phyloP scores from a whole-genome alignment of 1,284 basidiomycete genomes.

The Ceratobasidium sp. region DNA sequence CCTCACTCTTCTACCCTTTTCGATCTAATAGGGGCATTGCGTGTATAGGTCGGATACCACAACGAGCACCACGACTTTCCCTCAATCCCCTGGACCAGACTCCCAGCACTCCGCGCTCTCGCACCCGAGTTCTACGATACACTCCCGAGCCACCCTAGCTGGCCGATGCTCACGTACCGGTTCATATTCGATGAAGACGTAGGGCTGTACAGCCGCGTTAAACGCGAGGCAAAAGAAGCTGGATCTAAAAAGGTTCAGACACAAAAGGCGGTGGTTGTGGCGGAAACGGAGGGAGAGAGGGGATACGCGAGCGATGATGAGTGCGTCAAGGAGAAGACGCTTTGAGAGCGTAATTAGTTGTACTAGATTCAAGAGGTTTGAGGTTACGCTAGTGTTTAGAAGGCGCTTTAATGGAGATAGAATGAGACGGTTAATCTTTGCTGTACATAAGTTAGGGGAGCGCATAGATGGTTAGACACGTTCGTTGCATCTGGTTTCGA shows the following conservation, averaged over 20 bases:
- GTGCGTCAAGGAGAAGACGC: constrained; percentile 1
- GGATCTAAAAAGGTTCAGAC: not conserved
- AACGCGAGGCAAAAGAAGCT: constrained; percentile 55
- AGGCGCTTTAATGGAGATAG: too few species aligned
- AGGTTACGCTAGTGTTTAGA: too few species aligned
- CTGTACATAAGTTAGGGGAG: too few species aligned
- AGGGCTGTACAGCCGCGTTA: constrained; percentile 70
- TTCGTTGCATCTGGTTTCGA: too few species aligned
- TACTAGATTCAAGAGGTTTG: too few species aligned
- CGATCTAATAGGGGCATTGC: not conserved
- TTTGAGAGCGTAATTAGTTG: too few species aligned
- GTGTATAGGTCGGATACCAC: constrained; percentile 90
- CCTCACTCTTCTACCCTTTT: constrained; percentile 32
- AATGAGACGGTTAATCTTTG: too few species aligned
- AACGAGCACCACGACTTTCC: constrained; percentile 99
- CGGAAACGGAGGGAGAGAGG: constrained; percentile 13
- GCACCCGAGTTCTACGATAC: constrained; percentile 95
- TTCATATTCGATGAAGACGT: constrained; percentile 93
- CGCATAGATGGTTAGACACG: too few species aligned
- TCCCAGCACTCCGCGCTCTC: constrained; percentile 84
- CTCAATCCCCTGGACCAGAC: constrained; percentile 94
- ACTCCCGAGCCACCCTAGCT: constrained; percentile 88
- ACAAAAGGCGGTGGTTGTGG: not conserved
- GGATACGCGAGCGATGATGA: constrained; percentile 37
- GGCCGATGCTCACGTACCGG: constrained; percentile 94